Base-by-base conservation (phyloP, 306 rosid genomes). In the Psophocarpus tetragonolobus region DNA sequence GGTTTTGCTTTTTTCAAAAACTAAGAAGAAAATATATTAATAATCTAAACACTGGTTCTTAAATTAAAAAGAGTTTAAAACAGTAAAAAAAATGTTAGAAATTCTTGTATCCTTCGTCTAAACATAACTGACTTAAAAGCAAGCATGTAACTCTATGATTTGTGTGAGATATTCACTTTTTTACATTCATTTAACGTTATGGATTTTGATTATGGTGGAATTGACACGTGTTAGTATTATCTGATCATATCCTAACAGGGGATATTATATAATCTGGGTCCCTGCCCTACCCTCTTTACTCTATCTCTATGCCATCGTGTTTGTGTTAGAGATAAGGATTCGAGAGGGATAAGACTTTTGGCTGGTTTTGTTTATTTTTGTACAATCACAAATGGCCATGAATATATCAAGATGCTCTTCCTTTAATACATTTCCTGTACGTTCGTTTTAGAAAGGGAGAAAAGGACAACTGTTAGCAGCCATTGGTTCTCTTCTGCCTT, bases 311-410 rank as follows among this genome's bases (percentile, higher is more conserved):
- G 41, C 51, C 20, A 17, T 76, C 1, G 53, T 56, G 48, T 24
- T 15, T 4, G 18, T 50, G 77, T 26, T 50, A 5, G 81, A 60
- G 90, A 86, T 84, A 80, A 79, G 81, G 91, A 85, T 85, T 88
- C 88, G 18, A 29, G 32, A 2, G 73, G 74, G 76, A 81, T 80
- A 75, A 79, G 82, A 87, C 74, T 70, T 45, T 3, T 54, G 66
- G 36, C 67, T 62, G 78, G 82, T 66, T 82, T 60, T 80, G 54
- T 42, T 65, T 26, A 41, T 29, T 17, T 44, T 69, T 60, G 44
- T 30, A 54, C 17, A n/a, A 80, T 23, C 24, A 41, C 71, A 51
- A 45, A 64, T 39, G 21, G 44, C 47, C 6, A 12, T n/a, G 62
- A 51, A 53, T 53, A 73, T 38, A 71, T 24, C 3, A 74, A 62